phyloP scores from a whole-genome alignment of 1,284 basidiomycete species.

The Hortiboletus rubellus region DNA sequence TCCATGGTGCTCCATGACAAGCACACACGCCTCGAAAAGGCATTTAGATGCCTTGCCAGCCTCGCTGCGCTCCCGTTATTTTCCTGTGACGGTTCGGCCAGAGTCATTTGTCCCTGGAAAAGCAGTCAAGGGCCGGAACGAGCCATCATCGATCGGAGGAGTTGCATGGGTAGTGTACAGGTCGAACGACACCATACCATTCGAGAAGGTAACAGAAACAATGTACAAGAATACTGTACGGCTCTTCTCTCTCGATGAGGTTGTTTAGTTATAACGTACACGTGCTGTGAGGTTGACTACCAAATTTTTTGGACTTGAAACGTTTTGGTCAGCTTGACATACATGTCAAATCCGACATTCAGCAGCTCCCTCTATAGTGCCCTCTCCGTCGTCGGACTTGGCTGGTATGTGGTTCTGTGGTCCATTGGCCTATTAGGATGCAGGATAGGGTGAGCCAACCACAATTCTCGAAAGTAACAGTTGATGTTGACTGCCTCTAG shows the following conservation, averaged over 20 bases:
- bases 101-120: slow-evolving; percentile 66
- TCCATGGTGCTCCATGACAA: slow-evolving; percentile 82
- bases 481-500: slow-evolving; percentile 42
- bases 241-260: slow-evolving; percentile 56
- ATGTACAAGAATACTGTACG: slow-evolving; percentile 69
- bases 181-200: slow-evolving; percentile 51
- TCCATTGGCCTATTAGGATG: slow-evolving; percentile 76
- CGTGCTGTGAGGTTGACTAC: neutral
- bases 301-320: neutral
- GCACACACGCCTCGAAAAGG: slow-evolving; percentile 70
- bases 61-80: slow-evolving; percentile 50
- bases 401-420: slow-evolving; percentile 79
- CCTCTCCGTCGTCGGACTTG: slow-evolving; percentile 51
- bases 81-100: slow-evolving; percentile 59
- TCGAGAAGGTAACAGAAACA: slow-evolving; percentile 61
- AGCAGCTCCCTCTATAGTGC: slow-evolving; percentile 5
- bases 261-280: slow-evolving; percentile 18
- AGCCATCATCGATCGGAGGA: slow-evolving; percentile 71
- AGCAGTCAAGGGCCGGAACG: slow-evolving; percentile 82
- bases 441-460: slow-evolving; percentile 65
- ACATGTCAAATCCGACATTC: slow-evolving; percentile 19
- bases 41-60: slow-evolving; percentile 57
- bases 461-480: neutral
- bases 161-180: slow-evolving; percentile 78
- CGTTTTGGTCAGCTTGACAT: neutral